These are phyloP conservation scores for Pseudocercospora vitis DNA, from an alignment of 2,329 filamentous ascomycete genomes.

Conservation along the genomic window DNA sequence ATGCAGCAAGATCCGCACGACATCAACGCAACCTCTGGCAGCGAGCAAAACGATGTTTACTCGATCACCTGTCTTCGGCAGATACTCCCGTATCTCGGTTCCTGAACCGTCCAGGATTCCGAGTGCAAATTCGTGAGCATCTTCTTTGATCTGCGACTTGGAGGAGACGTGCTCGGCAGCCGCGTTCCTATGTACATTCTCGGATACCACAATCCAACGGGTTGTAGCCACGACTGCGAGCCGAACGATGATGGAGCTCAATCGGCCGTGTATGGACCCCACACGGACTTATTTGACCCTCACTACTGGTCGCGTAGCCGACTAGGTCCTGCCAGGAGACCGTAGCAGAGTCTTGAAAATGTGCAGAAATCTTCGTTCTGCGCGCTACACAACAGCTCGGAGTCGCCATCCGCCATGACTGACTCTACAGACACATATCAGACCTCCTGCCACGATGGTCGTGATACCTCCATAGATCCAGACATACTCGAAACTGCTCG, in stretches of 20 bases:
- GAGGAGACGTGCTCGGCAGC: neutral
- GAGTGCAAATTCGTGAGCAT: constrained; percentile 5
- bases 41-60: neutral
- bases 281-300: too few species aligned
- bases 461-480: constrained; percentile 48
- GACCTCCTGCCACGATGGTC: constrained; percentile 29
- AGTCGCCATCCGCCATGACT: constrained; percentile 32
- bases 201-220: neutral
- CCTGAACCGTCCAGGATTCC: neutral
- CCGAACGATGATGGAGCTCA: constrained; percentile 3
- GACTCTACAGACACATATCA: constrained; percentile 30
- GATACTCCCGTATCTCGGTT: constrained; percentile 1
- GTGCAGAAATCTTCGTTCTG: neutral
- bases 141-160: constrained; percentile 2
- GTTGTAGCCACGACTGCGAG: neutral
- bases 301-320: too few species aligned
- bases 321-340: too few species aligned
- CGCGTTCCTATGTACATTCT: constrained; percentile 6
- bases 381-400: constrained; percentile 21
- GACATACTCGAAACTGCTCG: constrained; percentile 44
- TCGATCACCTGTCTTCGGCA: constrained; percentile 9
- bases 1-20: neutral
- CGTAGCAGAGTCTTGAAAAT: neutral
- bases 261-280: constrained; percentile 4
- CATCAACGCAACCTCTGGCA: constrained; percentile 1